Conservation (phyloP, 2,329 filamentous ascomycete species). For the Triangularia verruculosa region DNA sequence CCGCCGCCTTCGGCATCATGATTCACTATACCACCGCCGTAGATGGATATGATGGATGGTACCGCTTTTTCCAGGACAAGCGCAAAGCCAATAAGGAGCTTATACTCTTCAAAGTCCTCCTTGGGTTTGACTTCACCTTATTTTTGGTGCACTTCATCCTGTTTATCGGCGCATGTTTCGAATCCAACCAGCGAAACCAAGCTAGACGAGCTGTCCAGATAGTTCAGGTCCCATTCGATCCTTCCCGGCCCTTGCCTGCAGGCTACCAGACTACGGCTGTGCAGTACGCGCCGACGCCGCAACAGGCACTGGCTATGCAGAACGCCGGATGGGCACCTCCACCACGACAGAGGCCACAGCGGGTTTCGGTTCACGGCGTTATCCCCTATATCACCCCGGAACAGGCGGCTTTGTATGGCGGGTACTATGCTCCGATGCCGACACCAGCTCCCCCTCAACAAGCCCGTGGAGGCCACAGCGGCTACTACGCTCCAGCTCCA, state of each 20-base stretch:
- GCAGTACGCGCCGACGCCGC: neutral
- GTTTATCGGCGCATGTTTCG: slow-evolving; percentile 41
- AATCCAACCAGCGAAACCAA: slow-evolving; percentile 34
- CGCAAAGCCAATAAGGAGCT: neutral
- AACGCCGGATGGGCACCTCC: neutral
- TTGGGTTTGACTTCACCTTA: slow-evolving; percentile 22
- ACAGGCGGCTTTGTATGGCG: slow-evolving; percentile 11
- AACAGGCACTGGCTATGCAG: neutral
- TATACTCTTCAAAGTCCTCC: slow-evolving; percentile 17
- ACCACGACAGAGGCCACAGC: neutral
- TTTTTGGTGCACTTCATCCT: slow-evolving; percentile 36
- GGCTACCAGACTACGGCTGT: neutral
- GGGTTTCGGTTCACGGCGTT: neutral
- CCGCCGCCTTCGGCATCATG: slow-evolving; percentile 28
- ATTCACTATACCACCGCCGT: slow-evolving; percentile 12
- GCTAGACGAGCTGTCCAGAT: slow-evolving; percentile 3
- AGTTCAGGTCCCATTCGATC: slow-evolving; percentile 13
- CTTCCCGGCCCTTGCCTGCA: neutral
- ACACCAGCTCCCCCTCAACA: neutral
- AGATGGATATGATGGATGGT: neutral
- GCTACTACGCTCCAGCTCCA: neutral
- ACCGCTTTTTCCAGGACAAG: slow-evolving; percentile 18
- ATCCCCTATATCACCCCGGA: slow-evolving; percentile 1
- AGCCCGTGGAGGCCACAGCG: neutral
- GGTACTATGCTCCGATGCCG: slow-evolving; percentile 21